A percentile compares a stretch with the other conserved stretches of the same genome.
phyloP scores from a whole-genome alignment of 176 grass and related monocot genomes.

The Oryza officinalis region DNA sequence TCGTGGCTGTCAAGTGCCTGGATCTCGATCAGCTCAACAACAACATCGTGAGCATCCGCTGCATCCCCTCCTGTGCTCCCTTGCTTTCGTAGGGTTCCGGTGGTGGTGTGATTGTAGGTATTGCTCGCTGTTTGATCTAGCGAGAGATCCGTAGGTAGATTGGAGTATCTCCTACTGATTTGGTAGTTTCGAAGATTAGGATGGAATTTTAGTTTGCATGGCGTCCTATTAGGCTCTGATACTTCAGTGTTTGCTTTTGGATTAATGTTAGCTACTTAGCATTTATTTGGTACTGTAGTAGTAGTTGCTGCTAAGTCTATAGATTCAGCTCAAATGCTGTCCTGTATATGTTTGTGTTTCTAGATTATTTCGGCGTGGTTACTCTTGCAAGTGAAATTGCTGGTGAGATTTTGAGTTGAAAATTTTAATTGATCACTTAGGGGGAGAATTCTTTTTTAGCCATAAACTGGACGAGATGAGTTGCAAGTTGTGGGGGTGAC shows the following conservation, averaged over 20 bases:
- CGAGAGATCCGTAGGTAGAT: conserved; percentile 53
- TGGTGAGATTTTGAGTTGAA: neutral
- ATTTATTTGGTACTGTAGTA: conserved; percentile 33
- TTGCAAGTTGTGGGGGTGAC: neutral
- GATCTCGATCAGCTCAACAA: conserved; percentile 99
- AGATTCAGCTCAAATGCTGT: neutral
- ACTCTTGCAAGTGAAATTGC: neutral
- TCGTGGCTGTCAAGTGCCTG: conserved; percentile 93
- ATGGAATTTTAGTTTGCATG: conserved; percentile 11
- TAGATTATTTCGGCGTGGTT: conserved; percentile 2
- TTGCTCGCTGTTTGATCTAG: conserved; percentile 35
- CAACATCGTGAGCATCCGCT: conserved; percentile 67
- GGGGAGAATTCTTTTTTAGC: neutral
- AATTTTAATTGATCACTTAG: neutral
- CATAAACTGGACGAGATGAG: neutral
- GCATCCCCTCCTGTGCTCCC: neutral
- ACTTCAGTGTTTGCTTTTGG: conserved; percentile 4
- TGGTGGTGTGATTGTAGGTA: neutral
- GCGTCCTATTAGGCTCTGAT: conserved; percentile 4
- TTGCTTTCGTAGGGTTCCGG: neutral
- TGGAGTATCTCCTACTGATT: conserved; percentile 34
- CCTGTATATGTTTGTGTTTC: conserved; percentile 29
- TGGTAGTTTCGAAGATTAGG: conserved; percentile 14
- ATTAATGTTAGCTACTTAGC: neutral
- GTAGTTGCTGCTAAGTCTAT: conserved; percentile 28